Evolutionary conservation across 148 eudicot genomes (phyloP).

Genomic region (Fallopia convolvulus): DNA sequence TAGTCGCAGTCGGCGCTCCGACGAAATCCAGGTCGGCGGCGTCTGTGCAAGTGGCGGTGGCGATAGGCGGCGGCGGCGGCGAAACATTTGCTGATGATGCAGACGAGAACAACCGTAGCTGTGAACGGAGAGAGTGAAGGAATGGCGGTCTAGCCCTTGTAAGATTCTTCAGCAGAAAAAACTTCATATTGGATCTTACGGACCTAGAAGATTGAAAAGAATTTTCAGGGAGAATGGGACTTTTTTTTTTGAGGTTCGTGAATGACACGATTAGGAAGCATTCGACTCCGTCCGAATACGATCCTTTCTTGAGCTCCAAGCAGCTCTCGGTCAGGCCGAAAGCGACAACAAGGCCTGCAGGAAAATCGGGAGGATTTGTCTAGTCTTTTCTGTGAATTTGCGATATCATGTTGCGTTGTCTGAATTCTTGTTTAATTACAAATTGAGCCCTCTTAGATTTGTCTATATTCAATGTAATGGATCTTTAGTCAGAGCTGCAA

Average conservation of each 20-base stretch:
- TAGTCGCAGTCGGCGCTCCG: conserved; percentile 10
- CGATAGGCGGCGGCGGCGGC: not conserved
- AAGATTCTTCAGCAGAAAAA: not conserved
- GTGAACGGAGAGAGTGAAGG: not conserved
- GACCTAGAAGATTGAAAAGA: not conserved
- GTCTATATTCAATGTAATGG: no score
- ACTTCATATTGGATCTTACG: not conserved
- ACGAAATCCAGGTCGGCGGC: conserved; percentile 19
- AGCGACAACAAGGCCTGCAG: conserved; percentile 1
- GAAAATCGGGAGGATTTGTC: not conserved
- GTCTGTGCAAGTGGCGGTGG: conserved; percentile 17
- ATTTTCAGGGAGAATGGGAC: not conserved
- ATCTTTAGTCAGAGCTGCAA: not conserved
- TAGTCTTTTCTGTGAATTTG: not conserved
- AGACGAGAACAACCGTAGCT: not conserved
- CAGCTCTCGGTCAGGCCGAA: not conserved
- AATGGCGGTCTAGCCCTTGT: not conserved
- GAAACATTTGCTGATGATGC: not conserved
- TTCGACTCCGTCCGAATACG: no score
- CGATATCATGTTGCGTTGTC: not conserved
- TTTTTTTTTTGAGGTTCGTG: not conserved
- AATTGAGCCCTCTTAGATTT: not conserved
- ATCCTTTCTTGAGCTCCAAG: conserved; percentile 8
- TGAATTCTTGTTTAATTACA: not conserved
- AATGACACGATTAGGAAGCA: not conserved